phyloP scores from a whole-genome alignment of 371 early-diverging fungal genomes.

The Mortierella sp. region DNA sequence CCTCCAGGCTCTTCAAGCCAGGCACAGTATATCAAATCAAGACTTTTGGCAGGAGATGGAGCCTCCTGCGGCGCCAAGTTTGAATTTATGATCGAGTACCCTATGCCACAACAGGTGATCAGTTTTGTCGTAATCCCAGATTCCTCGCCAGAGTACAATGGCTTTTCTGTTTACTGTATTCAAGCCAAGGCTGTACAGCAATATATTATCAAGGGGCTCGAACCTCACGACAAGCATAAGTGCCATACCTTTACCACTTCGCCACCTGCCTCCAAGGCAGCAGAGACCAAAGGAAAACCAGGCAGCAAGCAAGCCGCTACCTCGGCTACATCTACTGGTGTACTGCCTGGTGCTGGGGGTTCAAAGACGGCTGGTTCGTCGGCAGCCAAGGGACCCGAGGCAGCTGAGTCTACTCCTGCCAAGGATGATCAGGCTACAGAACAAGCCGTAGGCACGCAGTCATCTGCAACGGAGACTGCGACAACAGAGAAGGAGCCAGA shows the following conservation, averaged over 20 bases:
- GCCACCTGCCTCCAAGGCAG: slow-evolving; percentile 10
- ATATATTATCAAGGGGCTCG: slow-evolving; percentile 51
- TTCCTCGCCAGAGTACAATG: slow-evolving; percentile 46
- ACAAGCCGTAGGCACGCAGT: slow-evolving; percentile 1
- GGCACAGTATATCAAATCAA: slow-evolving; percentile 29
- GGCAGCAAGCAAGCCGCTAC: not conserved
- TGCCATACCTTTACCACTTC: slow-evolving; percentile 48
- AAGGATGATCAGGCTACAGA: slow-evolving; percentile 19
- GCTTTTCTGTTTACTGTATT: slow-evolving; percentile 56
- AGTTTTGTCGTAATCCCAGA: slow-evolving; percentile 55
- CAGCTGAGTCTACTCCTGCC: slow-evolving; percentile 3
- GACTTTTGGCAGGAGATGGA: slow-evolving; percentile 5
- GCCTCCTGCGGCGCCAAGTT: slow-evolving; percentile 32
- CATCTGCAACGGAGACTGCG: slow-evolving; percentile 5
- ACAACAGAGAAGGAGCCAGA: slow-evolving; percentile 37
- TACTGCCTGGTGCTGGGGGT: not conserved
- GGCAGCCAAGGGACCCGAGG: slow-evolving; percentile 26
- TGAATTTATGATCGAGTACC: slow-evolving; percentile 58
- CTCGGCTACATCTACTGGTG: too few relatives aligned
- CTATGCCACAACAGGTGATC: slow-evolving; percentile 53
- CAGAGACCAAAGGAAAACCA: slow-evolving; percentile 14
- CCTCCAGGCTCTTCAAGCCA: slow-evolving; percentile 8
- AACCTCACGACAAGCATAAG: slow-evolving; percentile 50
- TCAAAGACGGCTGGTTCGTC: slow-evolving; percentile 28
- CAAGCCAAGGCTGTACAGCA: slow-evolving; percentile 57